Conservation (phyloP, 768 basidiomycete genomes). For the Megacollybia marginata region DNA sequence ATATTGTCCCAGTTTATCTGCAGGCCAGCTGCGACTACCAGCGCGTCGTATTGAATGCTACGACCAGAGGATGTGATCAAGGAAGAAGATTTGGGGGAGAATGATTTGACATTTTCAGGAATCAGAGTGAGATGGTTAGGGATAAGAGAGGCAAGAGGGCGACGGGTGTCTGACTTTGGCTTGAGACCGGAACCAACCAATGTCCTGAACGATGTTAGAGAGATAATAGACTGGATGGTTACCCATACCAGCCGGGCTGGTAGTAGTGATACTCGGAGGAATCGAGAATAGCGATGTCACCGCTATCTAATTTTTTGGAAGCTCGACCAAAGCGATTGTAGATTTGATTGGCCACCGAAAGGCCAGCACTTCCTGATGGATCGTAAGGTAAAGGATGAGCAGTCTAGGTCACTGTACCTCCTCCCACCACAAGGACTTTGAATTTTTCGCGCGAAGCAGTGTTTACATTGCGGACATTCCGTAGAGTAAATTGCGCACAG, state of each 20-base stretch:
- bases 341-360: conserved; percentile 83
- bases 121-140: conserved; percentile 69
- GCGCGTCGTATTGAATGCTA: conserved; percentile 68
- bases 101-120: conserved; percentile 60
- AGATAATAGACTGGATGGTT: neutral
- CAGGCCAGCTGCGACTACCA: conserved; percentile 86
- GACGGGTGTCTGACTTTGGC: conserved; percentile 60
- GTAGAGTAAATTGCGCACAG: neutral
- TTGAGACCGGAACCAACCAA: conserved; percentile 86
- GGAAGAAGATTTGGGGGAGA: conserved; percentile 69
- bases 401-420: conserved; percentile 38
- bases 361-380: conserved; percentile 64
- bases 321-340: conserved; percentile 70
- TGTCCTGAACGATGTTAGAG: conserved; percentile 48
- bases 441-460: conserved; percentile 37
- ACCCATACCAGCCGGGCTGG: conserved; percentile 84
- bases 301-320: conserved; percentile 56
- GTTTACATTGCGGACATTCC: conserved; percentile 15
- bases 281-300: conserved; percentile 85
- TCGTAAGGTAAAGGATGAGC: neutral
- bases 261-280: conserved; percentile 79
- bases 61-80: conserved; percentile 68
- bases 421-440: conserved; percentile 84
- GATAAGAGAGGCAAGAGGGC: conserved; percentile 62
- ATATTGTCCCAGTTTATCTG: conserved; percentile 81